Conservation (phyloP, 306 rosid species). For the Prosopis cineraria region DNA sequence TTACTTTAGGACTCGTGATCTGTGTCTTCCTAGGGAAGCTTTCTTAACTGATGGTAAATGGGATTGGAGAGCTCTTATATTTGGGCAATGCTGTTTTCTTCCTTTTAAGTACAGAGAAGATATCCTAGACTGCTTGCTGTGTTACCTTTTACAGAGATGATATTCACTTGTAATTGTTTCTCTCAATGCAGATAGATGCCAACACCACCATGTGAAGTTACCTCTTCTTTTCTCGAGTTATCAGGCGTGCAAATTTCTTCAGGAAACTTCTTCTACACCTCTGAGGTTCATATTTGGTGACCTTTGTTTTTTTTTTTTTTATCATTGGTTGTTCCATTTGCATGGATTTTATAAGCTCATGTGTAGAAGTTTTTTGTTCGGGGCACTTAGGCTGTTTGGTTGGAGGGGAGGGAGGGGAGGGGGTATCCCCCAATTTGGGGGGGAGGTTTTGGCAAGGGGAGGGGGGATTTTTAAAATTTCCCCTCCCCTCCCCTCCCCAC, state of each 20-base stretch:
- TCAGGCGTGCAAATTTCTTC: slow-evolving; percentile 43
- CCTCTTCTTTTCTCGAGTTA: slow-evolving; percentile 43
- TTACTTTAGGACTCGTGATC: neutral
- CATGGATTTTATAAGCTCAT: neutral
- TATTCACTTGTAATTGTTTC: slow-evolving; percentile 21
- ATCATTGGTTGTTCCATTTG: neutral
- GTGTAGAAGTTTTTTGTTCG: neutral
- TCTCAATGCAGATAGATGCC: slow-evolving; percentile 46
- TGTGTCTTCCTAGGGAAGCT: neutral
- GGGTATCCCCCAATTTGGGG: too few relatives aligned
- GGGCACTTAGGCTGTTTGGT: too few relatives aligned
- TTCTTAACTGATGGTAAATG: neutral
- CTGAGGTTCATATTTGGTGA: slow-evolving; percentile 44
- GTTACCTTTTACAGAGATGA: neutral
- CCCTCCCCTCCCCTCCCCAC: too few relatives aligned
- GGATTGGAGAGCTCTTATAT: neutral
- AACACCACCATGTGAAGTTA: slow-evolving; percentile 43
- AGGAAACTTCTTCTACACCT: slow-evolving; percentile 41
- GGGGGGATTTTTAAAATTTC: too few relatives aligned
- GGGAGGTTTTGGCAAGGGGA: too few relatives aligned
- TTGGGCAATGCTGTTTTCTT: neutral
- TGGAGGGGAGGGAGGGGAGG: too few relatives aligned
- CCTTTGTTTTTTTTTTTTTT: slow-evolving; percentile 1
- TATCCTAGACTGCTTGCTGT: neutral
- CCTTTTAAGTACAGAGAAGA: neutral